Conservation (phyloP, 352 stramenopile species). For the Pythium folliculosum region DNA sequence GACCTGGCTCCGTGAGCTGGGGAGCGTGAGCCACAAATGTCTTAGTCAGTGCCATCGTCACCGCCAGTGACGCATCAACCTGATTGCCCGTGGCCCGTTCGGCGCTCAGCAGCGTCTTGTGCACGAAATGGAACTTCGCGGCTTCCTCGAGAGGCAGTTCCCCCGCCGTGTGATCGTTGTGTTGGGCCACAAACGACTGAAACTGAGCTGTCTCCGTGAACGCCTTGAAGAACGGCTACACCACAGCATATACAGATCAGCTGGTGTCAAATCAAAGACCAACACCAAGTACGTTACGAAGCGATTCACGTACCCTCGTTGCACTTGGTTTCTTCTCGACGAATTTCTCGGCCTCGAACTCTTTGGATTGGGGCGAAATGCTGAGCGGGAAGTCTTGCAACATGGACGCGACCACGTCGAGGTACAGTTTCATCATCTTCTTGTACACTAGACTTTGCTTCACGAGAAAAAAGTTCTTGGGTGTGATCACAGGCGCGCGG, state of each 20-base stretch:
- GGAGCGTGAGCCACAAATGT: slow-evolving; percentile 45
- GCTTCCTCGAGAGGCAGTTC: slow-evolving; percentile 35
- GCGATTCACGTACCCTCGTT: slow-evolving; percentile 31
- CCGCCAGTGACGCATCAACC: slow-evolving; percentile 13
- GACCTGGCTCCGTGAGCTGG: slow-evolving; percentile 8
- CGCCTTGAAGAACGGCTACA: slow-evolving; percentile 39
- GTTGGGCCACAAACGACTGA: slow-evolving; percentile 42
- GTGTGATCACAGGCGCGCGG: slow-evolving; percentile 17
- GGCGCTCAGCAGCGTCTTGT: slow-evolving; percentile 30
- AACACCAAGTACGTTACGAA: too few species aligned
- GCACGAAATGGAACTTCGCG: slow-evolving; percentile 44
- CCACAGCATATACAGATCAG: background rate
- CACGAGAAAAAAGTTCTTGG: slow-evolving; percentile 25
- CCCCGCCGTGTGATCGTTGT: slow-evolving; percentile 38
- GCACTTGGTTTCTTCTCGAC: slow-evolving; percentile 21
- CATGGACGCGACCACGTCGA: slow-evolving; percentile 21
- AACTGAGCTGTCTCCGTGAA: slow-evolving; percentile 40
- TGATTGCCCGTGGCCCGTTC: slow-evolving; percentile 21
- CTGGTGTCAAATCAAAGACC: too few species aligned
- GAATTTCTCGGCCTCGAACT: slow-evolving; percentile 26
- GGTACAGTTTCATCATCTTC: slow-evolving; percentile 29
- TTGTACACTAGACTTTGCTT: slow-evolving; percentile 27
- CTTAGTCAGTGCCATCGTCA: slow-evolving; percentile 31
- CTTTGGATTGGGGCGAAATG: slow-evolving; percentile 11
- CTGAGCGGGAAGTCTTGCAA: slow-evolving; percentile 20